Evolutionary conservation across 257 asterid species (phyloP).

Genomic region (Ophiorrhiza pumila): DNA sequence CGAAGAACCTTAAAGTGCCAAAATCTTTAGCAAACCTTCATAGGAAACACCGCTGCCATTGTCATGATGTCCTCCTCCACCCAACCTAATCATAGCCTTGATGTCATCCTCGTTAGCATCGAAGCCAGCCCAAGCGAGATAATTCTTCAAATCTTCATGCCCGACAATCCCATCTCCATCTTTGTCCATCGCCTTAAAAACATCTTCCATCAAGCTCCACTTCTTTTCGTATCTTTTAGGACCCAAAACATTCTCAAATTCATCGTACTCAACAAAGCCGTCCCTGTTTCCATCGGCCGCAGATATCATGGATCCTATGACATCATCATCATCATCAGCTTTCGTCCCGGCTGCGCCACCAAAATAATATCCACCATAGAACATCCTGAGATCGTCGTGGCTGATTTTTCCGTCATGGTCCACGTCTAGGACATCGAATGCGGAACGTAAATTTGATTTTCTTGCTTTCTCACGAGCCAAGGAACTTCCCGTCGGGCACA

Average conservation of each 20-base stretch:
- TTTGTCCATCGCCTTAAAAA: constrained; percentile 73
- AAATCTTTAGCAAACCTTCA: constrained; percentile 61
- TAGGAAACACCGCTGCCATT: constrained; percentile 50
- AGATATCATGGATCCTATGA: constrained; percentile 64
- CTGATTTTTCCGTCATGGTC: constrained; percentile 88
- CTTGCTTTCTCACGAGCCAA: constrained; percentile 4
- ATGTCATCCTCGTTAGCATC: constrained; percentile 68
- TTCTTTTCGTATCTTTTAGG: background rate
- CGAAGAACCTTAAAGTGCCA: constrained; percentile 54
- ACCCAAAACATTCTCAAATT: constrained; percentile 68
- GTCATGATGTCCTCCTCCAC: constrained; percentile 57
- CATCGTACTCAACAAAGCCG: constrained; percentile 82
- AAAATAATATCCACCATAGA: constrained; percentile 37
- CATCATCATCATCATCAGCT: constrained; percentile 38
- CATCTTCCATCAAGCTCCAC: constrained; percentile 60
- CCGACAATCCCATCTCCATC: constrained; percentile 95
- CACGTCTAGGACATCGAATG: constrained; percentile 71
- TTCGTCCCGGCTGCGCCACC: background rate
- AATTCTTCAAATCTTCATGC: constrained; percentile 56
- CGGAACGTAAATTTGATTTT: constrained; percentile 52
- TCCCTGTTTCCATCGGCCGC: constrained; percentile 61
- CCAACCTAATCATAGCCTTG: constrained; percentile 74
- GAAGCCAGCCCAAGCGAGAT: constrained; percentile 64
- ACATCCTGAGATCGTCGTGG: constrained; percentile 58
- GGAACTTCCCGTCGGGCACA: constrained; percentile 74